Percentiles rank a stretch among this genome's conserved stretches.
phyloP scores from a whole-genome alignment of 2,329 filamentous ascomycete species.

The Lizonia empirigonia region DNA sequence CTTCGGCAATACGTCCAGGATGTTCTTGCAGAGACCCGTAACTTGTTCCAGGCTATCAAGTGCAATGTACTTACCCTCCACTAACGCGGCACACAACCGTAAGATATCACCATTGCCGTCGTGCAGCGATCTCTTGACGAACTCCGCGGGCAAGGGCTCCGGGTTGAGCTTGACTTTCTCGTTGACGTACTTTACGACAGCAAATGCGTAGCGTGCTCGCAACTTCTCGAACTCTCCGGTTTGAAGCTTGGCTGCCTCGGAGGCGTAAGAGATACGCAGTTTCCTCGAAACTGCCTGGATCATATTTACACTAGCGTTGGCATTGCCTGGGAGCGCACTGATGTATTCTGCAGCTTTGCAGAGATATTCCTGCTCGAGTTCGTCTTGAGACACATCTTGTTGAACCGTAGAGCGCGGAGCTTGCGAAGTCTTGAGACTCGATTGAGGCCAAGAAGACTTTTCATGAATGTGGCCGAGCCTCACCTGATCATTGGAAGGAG shows the following conservation, averaged over 20 bases:
- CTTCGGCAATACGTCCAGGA: slow-evolving; percentile 26
- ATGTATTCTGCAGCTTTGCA: slow-evolving; percentile 27
- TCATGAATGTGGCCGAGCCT: neutral
- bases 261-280: slow-evolving; percentile 21
- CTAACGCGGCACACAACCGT: slow-evolving; percentile 27
- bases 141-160: slow-evolving; percentile 13
- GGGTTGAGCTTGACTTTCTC: slow-evolving; percentile 17
- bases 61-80: slow-evolving; percentile 24
- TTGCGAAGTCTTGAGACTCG: neutral
- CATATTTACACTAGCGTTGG: slow-evolving; percentile 3
- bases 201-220: slow-evolving; percentile 26
- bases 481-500: too few relatives aligned
- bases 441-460: neutral
- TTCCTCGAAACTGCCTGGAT: slow-evolving; percentile 27
- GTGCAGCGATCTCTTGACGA: slow-evolving; percentile 22
- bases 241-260: neutral
- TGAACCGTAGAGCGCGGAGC: neutral
- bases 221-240: slow-evolving; percentile 19
- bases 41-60: slow-evolving; percentile 31
- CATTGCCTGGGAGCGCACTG: slow-evolving; percentile 14
- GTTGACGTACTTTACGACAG: slow-evolving; percentile 30
- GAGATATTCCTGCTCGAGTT: slow-evolving; percentile 24
- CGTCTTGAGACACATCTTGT: neutral
- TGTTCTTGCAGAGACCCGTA: slow-evolving; percentile 28
- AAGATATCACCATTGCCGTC: slow-evolving; percentile 32